Conservation (phyloP, 78 protist genomes). For the Dictyostelium capitatum region DNA sequence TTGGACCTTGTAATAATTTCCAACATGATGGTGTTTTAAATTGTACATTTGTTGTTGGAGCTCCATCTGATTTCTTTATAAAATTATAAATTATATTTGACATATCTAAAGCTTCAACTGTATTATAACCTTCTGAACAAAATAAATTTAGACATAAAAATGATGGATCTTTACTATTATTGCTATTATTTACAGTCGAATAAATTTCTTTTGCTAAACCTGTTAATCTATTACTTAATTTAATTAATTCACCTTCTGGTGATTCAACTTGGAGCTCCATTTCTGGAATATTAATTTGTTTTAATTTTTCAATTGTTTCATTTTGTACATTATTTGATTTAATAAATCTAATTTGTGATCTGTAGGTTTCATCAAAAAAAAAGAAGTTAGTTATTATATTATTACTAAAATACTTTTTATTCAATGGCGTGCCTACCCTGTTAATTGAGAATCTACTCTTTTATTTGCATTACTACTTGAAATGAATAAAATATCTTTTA, state of each 20-base stretch:
- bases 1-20: conserved; percentile 50
- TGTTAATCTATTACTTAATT: conserved; percentile 51
- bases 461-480: conserved; percentile 79
- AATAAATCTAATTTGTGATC: conserved; percentile 51
- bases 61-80: not conserved
- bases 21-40: conserved; percentile 54
- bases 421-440: conserved; percentile 52
- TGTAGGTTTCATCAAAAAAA: not conserved
- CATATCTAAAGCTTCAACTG: conserved; percentile 55
- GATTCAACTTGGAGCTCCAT: conserved; percentile 22
- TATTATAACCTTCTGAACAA: conserved; percentile 79
- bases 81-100: conserved; percentile 1
- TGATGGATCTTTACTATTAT: not conserved
- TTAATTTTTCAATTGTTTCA: not conserved
- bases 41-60: not conserved
- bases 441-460: conserved; percentile 71
- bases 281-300: not conserved
- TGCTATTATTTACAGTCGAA: not conserved
- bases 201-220: conserved; percentile 49
- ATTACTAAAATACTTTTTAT: too few relatives aligned
- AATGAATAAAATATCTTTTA: conserved; percentile 52
- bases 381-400: too few relatives aligned
- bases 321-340: conserved; percentile 18
- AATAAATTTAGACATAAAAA: conserved; percentile 41
- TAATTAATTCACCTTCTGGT: conserved; percentile 8